phyloP scores from a whole-genome alignment of 2,329 filamentous ascomycete species.

The Fusarium irregulare region DNA sequence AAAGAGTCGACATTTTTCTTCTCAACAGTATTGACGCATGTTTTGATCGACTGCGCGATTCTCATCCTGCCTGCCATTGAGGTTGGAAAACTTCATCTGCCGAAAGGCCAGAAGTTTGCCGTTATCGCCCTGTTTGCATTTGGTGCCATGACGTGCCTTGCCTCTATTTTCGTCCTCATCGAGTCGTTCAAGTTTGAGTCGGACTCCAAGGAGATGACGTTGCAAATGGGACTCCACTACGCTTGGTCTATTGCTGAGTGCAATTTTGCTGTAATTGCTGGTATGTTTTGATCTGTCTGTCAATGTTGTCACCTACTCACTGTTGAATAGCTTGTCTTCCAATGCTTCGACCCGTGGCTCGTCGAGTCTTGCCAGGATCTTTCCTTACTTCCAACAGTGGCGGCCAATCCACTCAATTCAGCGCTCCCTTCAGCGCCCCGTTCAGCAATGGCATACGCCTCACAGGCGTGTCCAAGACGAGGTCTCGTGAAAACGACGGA shows the following conservation, averaged over 20 bases:
- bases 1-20: constrained; percentile 49
- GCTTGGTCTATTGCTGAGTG: constrained; percentile 48
- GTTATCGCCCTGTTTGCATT: constrained; percentile 47
- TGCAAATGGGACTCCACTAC: constrained; percentile 44
- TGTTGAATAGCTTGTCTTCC: constrained; percentile 33
- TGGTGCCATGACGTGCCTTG: constrained; percentile 45
- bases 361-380: constrained; percentile 36
- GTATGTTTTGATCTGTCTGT: constrained; percentile 13
- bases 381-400: constrained; percentile 30
- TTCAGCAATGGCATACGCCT: constrained; percentile 38
- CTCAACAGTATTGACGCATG: constrained; percentile 48
- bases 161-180: constrained; percentile 46
- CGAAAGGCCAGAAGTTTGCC: constrained; percentile 44
- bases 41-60: constrained; percentile 49
- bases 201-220: constrained; percentile 39
- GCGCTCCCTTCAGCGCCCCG: constrained; percentile 13
- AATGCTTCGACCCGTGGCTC: constrained; percentile 38
- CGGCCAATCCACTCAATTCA: constrained; percentile 21
- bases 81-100: constrained; percentile 48
- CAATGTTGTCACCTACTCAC: not conserved
- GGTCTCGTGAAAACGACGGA: constrained; percentile 21
- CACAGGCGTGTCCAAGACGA: constrained; percentile 22
- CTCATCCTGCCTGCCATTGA: constrained; percentile 49
- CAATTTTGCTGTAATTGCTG: constrained; percentile 47
- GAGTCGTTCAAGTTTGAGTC: constrained; percentile 40